Evolutionary conservation across 1,284 basidiomycete genomes (phyloP), one percentile per base, ranked within the genome.

Genomic region (Coniferiporia sulphurascens): DNA sequence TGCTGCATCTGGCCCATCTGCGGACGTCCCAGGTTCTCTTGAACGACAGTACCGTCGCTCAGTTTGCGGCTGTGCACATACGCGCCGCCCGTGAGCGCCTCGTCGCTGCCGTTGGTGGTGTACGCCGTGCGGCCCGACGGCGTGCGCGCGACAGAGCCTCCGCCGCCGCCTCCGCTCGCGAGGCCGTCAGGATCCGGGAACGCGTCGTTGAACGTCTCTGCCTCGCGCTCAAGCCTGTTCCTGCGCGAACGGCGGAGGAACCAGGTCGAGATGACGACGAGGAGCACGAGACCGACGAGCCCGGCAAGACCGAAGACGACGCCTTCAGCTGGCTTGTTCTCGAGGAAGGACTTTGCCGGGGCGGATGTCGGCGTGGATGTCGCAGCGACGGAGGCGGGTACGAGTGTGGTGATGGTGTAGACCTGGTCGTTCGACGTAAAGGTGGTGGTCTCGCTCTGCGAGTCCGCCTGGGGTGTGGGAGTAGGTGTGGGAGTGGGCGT

Each of bases 301-400:
- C 80, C 83, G 15, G 75, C 74, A n/a, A 84, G 61, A 21, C 75
- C 72, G 63, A 89, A 86, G 12, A 87, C 76, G 13, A 79, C 71
- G 7, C 81, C 81, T 36, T 80, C 79, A 21, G 85, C 73, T 12
- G 79, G 74, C 69, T 84, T 86, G 71, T 89, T 85, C 62, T 82
- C 70, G 48, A 88, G 67, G 73, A 89, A 89, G 19, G 76, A 68
- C 19, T 73, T 69, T 19, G 67, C 55, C 9, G 71, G 49, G 34
- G 68, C 54, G 1, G 64, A 46, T 8, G 67, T 50, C 3, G 61
- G 45, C 3, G 38, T 2, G 7, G 15, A 15, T 1, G 55, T 27
- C 19, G 52, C 9, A 1, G 52, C 41, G n/a, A 41, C 44, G 21
- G 49, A 50, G 35, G 62, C 45, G 61, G 63, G 22, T 65, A 62